Evolutionary conservation across 163 green algal genomes (phyloP), one percentile per base, ranked within the genome.

Genomic region (Chlamydomonas reinhardtii): DNA sequence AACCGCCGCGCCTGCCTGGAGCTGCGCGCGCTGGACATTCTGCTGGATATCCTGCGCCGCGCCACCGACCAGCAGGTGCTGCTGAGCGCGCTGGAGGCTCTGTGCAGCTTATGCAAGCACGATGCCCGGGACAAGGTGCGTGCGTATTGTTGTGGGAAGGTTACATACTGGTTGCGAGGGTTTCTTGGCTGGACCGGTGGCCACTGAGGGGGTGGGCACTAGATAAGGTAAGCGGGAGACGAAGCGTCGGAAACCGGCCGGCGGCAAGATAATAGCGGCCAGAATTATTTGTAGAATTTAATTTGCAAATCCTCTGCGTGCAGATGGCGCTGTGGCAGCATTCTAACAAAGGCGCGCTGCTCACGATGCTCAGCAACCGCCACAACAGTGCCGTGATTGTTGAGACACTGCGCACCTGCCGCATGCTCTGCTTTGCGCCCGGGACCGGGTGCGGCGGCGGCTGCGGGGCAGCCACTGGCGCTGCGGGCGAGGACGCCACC

Each of bases 101-200:
- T 87, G 9, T 70, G 39, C 34, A 24, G 9, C 31, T 59, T 87
- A 0, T 82, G 71, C 61, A 74, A 75, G n/a, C 61, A 87, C 31
- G 81, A 87, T 56, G 27, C 72, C n/a, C 72, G 61, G 56, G 81
- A 87, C 37, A 87, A 87, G 81, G 81, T 87, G 35, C 20, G 74
- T 0, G 25, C 25, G 2, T 52, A 34, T 70, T 24, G 43, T 11
- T n/a, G n/a, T n/a, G n/a, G 43, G 48, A 56, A 17, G 11, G 5
- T 17, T 17, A 17, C 11, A 56, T n/a, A 14, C 12, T 56, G 48
- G 5, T 56, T 56, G 48, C 48, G 48, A 14, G 11, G 48, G 48
- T 56, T 56, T 20, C 48, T 6, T 54, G 43, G 43, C 43, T 6
- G 43, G 6, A 16, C 6, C 43, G 11, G 43, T n/a, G n/a, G 39